phyloP scores from a whole-genome alignment of 2,329 filamentous ascomycete species.

The Penicillium sp. region DNA sequence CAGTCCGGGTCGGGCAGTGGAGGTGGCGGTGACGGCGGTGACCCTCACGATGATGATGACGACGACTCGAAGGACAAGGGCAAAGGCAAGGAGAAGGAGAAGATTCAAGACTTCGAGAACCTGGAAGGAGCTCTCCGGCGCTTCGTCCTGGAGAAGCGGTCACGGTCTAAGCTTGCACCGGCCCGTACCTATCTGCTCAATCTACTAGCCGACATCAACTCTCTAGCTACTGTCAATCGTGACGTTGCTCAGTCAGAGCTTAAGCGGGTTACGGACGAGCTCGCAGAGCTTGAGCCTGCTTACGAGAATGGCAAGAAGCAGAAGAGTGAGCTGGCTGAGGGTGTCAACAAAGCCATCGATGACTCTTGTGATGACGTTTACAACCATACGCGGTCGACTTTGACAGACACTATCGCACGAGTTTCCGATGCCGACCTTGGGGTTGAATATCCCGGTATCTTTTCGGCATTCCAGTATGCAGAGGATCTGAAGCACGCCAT shows the following conservation, averaged over 20 bases:
- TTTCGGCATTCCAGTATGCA: constrained; percentile 85
- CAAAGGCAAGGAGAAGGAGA: constrained; percentile 87
- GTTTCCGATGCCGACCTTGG: constrained; percentile 77
- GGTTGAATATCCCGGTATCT: constrained; percentile 82
- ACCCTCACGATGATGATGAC: constrained; percentile 52
- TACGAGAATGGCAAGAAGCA: constrained; percentile 83
- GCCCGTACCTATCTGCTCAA: constrained; percentile 95
- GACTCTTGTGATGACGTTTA: constrained; percentile 84
- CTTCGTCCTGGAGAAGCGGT: constrained; percentile 94
- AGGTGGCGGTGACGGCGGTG: constrained; percentile 58
- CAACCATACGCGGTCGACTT: constrained; percentile 72
- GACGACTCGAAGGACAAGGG: constrained; percentile 68
- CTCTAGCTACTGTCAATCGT: constrained; percentile 80
- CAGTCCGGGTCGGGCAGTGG: constrained; percentile 52
- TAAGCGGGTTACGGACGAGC: constrained; percentile 76
- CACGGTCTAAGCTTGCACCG: constrained; percentile 90
- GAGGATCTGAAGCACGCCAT: constrained; percentile 92
- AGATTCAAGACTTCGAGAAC: constrained; percentile 83
- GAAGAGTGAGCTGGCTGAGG: constrained; percentile 74
- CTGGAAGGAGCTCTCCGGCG: constrained; percentile 85
- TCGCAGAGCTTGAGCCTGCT: constrained; percentile 79
- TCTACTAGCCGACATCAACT: constrained; percentile 82
- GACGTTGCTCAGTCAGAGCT: constrained; percentile 85
- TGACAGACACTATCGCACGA: constrained; percentile 73
- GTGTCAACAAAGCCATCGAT: constrained; percentile 80